These are phyloP conservation scores for Zymoseptoria pseudotritici DNA, from an alignment of 2,329 filamentous ascomycete genomes.

Conservation along the genomic window DNA sequence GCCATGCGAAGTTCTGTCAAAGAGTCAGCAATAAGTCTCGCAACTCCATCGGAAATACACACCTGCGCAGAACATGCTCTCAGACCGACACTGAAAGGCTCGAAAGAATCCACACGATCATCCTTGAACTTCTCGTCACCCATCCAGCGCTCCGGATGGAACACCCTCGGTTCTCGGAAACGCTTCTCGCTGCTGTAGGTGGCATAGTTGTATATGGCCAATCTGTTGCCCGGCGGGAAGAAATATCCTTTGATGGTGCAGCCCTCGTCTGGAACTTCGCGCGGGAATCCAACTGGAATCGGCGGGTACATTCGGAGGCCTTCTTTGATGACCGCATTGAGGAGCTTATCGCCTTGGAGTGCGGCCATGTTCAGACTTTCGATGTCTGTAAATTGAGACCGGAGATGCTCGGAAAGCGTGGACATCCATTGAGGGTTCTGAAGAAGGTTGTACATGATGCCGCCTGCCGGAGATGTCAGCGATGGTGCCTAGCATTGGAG, in stretches of 20 bases:
- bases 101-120: constrained; percentile 21
- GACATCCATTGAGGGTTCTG: constrained; percentile 23
- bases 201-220: constrained; percentile 12
- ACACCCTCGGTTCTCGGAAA: constrained; percentile 17
- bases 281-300: constrained; percentile 22
- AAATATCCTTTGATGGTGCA: constrained; percentile 13
- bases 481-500: constrained; percentile 54
- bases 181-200: constrained; percentile 10
- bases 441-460: constrained; percentile 25
- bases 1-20: constrained; percentile 33
- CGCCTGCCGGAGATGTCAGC: constrained; percentile 18
- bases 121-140: constrained; percentile 17
- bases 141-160: constrained; percentile 27
- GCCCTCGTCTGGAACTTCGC: constrained; percentile 16
- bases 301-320: constrained; percentile 32
- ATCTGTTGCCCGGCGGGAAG: constrained; percentile 10
- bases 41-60: neutral
- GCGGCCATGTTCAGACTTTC: constrained; percentile 23
- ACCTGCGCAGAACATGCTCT: constrained; percentile 10
- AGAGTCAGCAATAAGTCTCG: neutral
- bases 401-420: constrained; percentile 30
- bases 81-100: constrained; percentile 22
- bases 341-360: constrained; percentile 28
- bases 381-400: constrained; percentile 26
- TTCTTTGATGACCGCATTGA: constrained; percentile 32